phyloP scores from a whole-genome alignment of 257 asterid species.

The Phtheirospermum japonicum region DNA sequence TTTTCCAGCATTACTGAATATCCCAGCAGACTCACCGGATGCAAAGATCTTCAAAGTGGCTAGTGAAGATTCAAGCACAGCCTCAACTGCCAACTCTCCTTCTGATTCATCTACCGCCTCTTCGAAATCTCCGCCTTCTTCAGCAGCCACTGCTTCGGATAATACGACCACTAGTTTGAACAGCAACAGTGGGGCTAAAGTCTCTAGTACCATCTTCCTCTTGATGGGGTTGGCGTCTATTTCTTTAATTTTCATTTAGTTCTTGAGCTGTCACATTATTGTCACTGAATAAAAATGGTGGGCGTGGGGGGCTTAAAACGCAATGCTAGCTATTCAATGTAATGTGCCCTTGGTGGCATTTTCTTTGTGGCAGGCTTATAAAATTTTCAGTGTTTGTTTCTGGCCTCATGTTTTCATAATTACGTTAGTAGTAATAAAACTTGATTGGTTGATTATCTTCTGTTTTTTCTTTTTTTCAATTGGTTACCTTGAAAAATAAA shows the following conservation, averaged over 20 bases:
- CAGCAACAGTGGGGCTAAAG: constrained; percentile 29
- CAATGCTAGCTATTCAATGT: too few relatives aligned
- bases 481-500: too few relatives aligned
- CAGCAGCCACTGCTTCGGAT: constrained; percentile 22
- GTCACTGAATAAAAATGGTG: constrained; percentile 19
- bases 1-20: constrained; percentile 48
- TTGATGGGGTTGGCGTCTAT: constrained; percentile 26
- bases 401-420: too few relatives aligned
- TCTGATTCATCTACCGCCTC: constrained; percentile 33
- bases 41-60: constrained; percentile 58
- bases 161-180: constrained; percentile 27
- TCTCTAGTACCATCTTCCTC: constrained; percentile 17
- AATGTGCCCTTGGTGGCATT: too few relatives aligned
- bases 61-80: constrained; percentile 35
- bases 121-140: constrained; percentile 31
- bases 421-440: too few relatives aligned
- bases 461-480: too few relatives aligned
- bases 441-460: too few relatives aligned
- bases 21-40: constrained; percentile 60
- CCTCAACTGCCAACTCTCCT: constrained; percentile 28
- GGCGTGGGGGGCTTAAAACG: too few relatives aligned
- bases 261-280: background rate
- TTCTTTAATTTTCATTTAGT: constrained; percentile 29
- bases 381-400: too few relatives aligned
- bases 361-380: too few relatives aligned